phyloP scores from a whole-genome alignment of 208 protist species.

The Crithidia sp. region DNA sequence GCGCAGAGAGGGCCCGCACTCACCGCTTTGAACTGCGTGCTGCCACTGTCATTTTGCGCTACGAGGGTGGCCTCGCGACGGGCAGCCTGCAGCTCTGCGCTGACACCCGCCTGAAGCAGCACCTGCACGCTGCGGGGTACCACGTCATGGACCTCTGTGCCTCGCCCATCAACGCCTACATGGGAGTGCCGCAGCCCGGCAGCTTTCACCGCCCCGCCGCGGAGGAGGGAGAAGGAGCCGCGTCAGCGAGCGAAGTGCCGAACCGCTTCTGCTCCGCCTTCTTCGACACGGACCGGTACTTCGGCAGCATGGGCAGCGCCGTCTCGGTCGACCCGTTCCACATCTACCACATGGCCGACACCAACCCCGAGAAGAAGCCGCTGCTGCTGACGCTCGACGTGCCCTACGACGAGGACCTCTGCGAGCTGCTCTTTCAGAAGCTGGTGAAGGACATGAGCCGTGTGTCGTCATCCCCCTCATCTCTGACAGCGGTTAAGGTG shows the following conservation, averaged over 20 bases:
- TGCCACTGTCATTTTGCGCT: conserved; percentile 74
- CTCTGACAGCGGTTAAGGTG: conserved; percentile 8
- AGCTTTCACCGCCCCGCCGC: neutral
- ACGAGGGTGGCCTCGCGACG: conserved; percentile 78
- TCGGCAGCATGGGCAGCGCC: conserved; percentile 86
- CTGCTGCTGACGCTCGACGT: conserved; percentile 88
- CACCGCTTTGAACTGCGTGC: conserved; percentile 53
- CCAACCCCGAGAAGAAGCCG: conserved; percentile 47
- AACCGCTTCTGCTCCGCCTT: conserved; percentile 89
- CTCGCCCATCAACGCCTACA: conserved; percentile 91
- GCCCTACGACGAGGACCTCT: conserved; percentile 90
- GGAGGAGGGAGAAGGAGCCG: conserved; percentile 3
- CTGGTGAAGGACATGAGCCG: conserved; percentile 67
- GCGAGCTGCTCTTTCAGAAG: conserved; percentile 85
- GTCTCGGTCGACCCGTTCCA: conserved; percentile 59
- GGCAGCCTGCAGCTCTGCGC: conserved; percentile 89
- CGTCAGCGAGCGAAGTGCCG: conserved; percentile 43
- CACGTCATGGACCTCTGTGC: conserved; percentile 88
- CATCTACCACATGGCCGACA: conserved; percentile 32
- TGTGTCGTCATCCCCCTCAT: neutral
- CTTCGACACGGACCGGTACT: conserved; percentile 84
- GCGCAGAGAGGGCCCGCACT: neutral
- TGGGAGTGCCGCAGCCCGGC: conserved; percentile 46
- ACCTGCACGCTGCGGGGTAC: conserved; percentile 80
- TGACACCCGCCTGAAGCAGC: conserved; percentile 81